Evolutionary conservation across 306 rosid species (phyloP).

Genomic region (Luffa acutangula): DNA sequence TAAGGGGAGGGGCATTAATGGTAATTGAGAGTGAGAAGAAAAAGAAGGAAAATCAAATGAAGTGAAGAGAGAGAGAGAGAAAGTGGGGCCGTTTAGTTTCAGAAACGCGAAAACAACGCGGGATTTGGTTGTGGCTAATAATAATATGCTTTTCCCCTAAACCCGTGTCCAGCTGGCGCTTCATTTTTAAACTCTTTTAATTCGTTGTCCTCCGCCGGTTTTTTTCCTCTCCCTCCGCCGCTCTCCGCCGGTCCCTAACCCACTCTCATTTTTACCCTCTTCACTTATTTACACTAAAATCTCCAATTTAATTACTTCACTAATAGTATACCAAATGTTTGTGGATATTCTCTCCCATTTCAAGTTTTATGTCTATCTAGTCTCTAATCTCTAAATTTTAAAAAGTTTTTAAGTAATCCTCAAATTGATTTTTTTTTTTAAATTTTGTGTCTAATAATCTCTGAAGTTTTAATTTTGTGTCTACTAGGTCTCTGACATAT

Average conservation of each 20-base stretch:
- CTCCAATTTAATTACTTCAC: too few relatives aligned
- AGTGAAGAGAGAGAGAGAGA: background rate
- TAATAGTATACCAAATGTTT: too few relatives aligned
- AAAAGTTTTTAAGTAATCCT: too few relatives aligned
- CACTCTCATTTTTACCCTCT: background rate
- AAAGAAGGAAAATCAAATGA: background rate
- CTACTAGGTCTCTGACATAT: too few relatives aligned
- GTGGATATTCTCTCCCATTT: too few relatives aligned
- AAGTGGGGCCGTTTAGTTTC: background rate
- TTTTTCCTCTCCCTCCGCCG: background rate
- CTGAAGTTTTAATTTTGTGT: too few relatives aligned
- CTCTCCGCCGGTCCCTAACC: background rate
- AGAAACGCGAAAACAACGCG: background rate
- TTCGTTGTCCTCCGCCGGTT: background rate
- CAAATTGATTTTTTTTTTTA: too few relatives aligned
- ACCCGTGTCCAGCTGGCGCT: background rate
- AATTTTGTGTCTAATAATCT: too few relatives aligned
- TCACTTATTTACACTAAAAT: too few relatives aligned
- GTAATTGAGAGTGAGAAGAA: background rate
- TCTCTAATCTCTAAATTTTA: too few relatives aligned
- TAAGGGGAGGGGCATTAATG: background rate
- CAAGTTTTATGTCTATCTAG: too few relatives aligned
- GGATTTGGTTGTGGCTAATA: background rate
- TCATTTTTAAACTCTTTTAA: background rate
- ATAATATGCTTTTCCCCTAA: background rate